Base-by-base conservation (phyloP, 768 basidiomycete species). In the Amanita brunnescens region DNA sequence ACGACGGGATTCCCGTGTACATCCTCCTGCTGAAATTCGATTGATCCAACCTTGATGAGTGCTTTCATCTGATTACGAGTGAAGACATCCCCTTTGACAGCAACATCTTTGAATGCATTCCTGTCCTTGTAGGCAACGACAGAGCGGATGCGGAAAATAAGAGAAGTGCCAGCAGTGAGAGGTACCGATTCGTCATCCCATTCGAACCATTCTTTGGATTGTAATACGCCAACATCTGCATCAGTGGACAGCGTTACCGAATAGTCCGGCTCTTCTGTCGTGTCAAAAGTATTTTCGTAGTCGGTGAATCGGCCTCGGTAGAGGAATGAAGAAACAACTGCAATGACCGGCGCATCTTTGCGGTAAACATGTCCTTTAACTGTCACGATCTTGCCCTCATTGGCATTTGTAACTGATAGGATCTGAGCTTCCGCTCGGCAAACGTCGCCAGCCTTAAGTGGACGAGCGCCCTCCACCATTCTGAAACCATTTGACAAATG, bases 401-500 rank as follows among this genome's bases (percentile, higher is more conserved):
- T 87, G 34, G 80, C 79, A 65, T 97, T 99, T 62, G 79, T 81
- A 51, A 98, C 91, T 2, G 93, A 93, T 29, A 85, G 75, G 51
- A 99, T 92, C 49, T 77, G 79, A 52, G 93, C 93, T 59, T 92
- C 85, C 3, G 93, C 86, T 42, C 83, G 84, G 74, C 95, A 97
- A 38, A 87, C 75, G 58, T 98, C 94, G 18, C 92, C 94, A 38
- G 80, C 92, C 57, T 79, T 70, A 42, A 98, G 78, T 24, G 87
- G 79, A 51, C 73, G 78, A 20, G 85, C 81, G 42, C 87, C 91
- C 21, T 87, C 78, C 55, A 95, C 70, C 64, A 93, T 79, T 49
- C 83, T 83, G 84, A 99, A 99, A 39, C 92, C 93, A 64, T 99
- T 99, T 6, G 93, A 93, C 13, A 99, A 80, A 63, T 99, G 96